Evolutionary conservation across 371 early-diverging fungal species (phyloP).

Genomic region (Mucor lusitanicus): DNA sequence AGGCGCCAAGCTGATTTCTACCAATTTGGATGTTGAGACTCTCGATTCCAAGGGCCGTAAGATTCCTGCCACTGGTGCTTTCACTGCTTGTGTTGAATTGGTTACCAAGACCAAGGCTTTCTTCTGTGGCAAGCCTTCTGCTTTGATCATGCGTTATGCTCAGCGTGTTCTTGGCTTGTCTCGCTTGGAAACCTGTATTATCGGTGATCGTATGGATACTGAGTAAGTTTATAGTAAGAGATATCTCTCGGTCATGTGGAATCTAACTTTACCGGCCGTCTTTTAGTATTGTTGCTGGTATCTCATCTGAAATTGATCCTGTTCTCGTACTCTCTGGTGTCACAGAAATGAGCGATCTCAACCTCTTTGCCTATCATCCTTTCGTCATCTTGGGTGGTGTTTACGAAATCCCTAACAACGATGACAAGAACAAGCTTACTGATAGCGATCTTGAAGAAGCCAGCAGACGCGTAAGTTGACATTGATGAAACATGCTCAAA

Average conservation of each 20-base stretch:
- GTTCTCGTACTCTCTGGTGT: slow-evolving; percentile 69
- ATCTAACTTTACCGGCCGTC: not conserved
- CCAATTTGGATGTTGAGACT: slow-evolving; percentile 69
- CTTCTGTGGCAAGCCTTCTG: slow-evolving; percentile 68
- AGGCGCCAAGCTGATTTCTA: slow-evolving; percentile 65
- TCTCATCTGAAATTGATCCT: slow-evolving; percentile 63
- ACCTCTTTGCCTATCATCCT: slow-evolving; percentile 61
- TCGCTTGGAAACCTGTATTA: slow-evolving; percentile 66
- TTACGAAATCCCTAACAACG: slow-evolving; percentile 56
- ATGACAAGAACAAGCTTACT: slow-evolving; percentile 40
- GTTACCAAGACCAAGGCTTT: slow-evolving; percentile 70
- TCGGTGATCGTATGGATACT: slow-evolving; percentile 76
- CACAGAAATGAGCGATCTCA: slow-evolving; percentile 54
- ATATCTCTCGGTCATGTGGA: not conserved
- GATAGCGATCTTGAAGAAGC: slow-evolving; percentile 48
- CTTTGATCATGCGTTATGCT: slow-evolving; percentile 70
- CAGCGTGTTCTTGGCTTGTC: slow-evolving; percentile 57
- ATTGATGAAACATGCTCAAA: not conserved
- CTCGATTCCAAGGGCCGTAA: slow-evolving; percentile 58
- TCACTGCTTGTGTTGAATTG: slow-evolving; percentile 61
- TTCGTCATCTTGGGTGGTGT: slow-evolving; percentile 63
- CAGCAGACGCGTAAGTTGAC: slow-evolving; percentile 37
- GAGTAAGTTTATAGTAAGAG: slow-evolving; percentile 32
- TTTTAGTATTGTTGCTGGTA: slow-evolving; percentile 54
- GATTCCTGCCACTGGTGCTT: slow-evolving; percentile 66